A percentile compares a stretch with the other conserved stretches of the same genome.
Evolutionary conservation across 169 alveolate genomes (phyloP).

Genomic region (Eimeria praecox): DNA sequence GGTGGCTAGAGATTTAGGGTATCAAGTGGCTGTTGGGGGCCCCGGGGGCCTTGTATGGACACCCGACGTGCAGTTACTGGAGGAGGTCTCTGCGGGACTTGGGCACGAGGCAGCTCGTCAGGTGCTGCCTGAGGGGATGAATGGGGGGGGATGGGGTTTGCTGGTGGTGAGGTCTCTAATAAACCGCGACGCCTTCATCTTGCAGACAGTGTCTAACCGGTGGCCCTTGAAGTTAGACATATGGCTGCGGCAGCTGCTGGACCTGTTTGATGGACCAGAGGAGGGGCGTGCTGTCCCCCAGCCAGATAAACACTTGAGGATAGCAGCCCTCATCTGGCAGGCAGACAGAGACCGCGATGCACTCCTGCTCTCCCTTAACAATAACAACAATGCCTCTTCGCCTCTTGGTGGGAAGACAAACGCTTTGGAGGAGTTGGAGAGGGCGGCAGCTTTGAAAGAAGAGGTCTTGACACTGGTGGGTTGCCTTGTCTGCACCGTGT

Average conservation of each 20-base stretch:
- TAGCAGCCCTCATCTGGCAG: constrained; percentile 63
- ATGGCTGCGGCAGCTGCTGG: constrained; percentile 67
- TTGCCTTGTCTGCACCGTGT: neutral
- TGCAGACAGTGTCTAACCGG: neutral
- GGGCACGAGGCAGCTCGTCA: neutral
- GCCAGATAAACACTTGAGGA: constrained; percentile 11
- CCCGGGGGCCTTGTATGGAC: constrained; percentile 72
- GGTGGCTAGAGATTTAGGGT: constrained; percentile 29
- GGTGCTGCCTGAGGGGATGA: neutral
- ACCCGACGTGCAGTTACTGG: constrained; percentile 53
- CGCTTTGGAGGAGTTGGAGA: constrained; percentile 20
- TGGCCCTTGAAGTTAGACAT: constrained; percentile 70
- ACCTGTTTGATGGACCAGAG: constrained; percentile 31
- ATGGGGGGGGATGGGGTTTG: constrained; percentile 6
- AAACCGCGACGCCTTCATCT: constrained; percentile 1
- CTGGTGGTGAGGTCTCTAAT: neutral
- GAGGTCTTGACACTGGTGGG: constrained; percentile 18
- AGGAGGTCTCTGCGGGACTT: neutral
- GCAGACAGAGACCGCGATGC: constrained; percentile 49
- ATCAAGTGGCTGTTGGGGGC: constrained; percentile 52
- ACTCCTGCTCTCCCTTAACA: neutral
- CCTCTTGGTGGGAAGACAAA: neutral
- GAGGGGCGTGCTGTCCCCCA: constrained; percentile 43
- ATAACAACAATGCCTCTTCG: neutral
- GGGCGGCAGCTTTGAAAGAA: constrained; percentile 36